These are phyloP conservation scores for Agastache rugosa DNA, from an alignment of 257 asterid species.

Conservation along the genomic window DNA sequence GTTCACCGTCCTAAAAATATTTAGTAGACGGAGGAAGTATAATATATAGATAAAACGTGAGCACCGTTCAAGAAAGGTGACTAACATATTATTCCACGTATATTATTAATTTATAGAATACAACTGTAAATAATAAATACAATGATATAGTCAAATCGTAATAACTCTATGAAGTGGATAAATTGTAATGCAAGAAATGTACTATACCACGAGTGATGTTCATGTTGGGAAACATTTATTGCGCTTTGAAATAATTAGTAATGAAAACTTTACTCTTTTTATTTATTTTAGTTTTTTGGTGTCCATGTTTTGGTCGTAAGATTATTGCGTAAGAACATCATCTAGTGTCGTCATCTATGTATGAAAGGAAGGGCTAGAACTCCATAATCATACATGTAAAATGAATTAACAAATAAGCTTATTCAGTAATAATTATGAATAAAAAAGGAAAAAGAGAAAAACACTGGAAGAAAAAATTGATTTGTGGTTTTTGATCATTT, in stretches of 20 bases:
- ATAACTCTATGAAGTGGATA: conserved; percentile 5
- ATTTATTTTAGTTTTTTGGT: background rate
- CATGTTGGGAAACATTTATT: conserved; percentile 36
- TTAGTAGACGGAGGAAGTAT: no score
- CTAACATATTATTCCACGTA: no score
- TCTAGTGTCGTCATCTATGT: conserved; percentile 22
- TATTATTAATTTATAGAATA: no score
- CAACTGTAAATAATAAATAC: background rate
- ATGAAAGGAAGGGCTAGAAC: background rate
- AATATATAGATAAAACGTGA: no score
- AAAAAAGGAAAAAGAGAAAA: background rate
- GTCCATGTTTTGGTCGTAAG: background rate
- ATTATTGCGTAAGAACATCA: conserved; percentile 37
- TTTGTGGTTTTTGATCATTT: background rate
- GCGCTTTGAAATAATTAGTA: conserved; percentile 29
- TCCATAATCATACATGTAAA: background rate
- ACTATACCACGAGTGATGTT: background rate
- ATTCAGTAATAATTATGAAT: background rate
- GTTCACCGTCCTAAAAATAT: no score
- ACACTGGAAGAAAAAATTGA: background rate
- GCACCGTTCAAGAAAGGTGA: no score
- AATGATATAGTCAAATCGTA: background rate
- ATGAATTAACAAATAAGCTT: background rate
- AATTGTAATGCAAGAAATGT: conserved; percentile 47
- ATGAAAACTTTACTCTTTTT: background rate